Base-by-base conservation (phyloP, 768 basidiomycete genomes). In the Pholiota molesta region DNA sequence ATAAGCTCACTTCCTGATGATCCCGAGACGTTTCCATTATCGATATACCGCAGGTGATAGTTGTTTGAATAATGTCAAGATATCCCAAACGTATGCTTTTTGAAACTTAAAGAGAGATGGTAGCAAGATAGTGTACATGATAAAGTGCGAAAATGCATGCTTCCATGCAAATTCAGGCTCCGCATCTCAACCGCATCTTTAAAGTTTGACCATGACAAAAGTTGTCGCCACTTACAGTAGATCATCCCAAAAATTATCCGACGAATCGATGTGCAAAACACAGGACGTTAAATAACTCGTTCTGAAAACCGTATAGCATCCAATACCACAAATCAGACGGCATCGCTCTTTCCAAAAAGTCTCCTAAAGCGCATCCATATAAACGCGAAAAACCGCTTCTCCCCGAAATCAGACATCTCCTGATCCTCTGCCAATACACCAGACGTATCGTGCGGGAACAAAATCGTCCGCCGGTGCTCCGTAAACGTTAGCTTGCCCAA, bases 401-500 rank as follows among this genome's bases (percentile, higher is more conserved):
- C 44, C 47, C 52, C 49, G 10, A 53, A 23, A 23, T 58, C 55
- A 21, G 55, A 31, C 51, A 57, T 37, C 58, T 61, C 57, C 28
- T 64, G 56, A 11, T 31, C 49, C 10, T 26, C 59, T 17, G 44
- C 13, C n/a, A 52, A 21, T 23, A 44, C 13, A 13, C 47, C 45
- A 3, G 57, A 37, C 17, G 66, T 57, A 35, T 68, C 65, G 19
- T 66, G 62, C 2, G 65, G 64, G 37, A 70, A 71, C 39, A 74
- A 65, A 26, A 72, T 71, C 13, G 64, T 73, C n/a, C 74, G 59
- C 35, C 70, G 66, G 52, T 73, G 71, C 62, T 74, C 74, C 37
- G 69, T 73, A 35, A 76, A 73, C 29, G 62, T 64, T 17, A 75
- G 57, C 28, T 62, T 72, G 6, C 75, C 75, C 37, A 73, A 62